Evolutionary conservation across 495 filamentous ascomycete species (phyloP).

Genomic region (Letharia lupina): DNA sequence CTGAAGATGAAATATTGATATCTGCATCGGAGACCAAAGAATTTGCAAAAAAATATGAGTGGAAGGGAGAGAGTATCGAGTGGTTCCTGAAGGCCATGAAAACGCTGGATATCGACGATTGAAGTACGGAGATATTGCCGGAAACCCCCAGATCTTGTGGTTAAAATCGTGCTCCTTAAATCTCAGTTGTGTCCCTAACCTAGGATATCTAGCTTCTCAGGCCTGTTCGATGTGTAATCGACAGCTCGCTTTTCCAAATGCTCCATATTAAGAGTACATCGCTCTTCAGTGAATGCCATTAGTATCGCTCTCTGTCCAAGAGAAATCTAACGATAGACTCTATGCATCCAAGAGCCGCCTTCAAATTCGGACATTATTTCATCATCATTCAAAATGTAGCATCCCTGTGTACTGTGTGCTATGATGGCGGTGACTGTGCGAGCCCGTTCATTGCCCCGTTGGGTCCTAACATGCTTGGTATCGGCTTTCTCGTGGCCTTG

Average conservation of each 20-base stretch:
- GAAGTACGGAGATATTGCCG: background rate
- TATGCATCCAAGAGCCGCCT: conserved; percentile 16
- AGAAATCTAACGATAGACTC: conserved; percentile 1
- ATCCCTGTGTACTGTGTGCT: conserved; percentile 10
- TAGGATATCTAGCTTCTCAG: conserved; percentile 6
- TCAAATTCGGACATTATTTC: conserved; percentile 11
- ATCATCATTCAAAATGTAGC: conserved; percentile 13
- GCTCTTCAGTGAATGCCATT: background rate
- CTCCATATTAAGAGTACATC: background rate
- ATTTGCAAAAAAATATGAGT: conserved; percentile 19
- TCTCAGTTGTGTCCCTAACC: background rate
- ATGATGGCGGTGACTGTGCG: conserved; percentile 37
- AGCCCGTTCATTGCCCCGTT: conserved; percentile 38
- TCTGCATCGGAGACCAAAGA: conserved; percentile 14
- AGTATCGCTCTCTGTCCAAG: background rate
- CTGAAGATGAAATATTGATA: background rate
- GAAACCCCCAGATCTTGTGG: background rate
- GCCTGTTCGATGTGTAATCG: background rate
- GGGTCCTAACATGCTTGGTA: conserved; percentile 55
- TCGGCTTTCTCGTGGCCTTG: conserved; percentile 54
- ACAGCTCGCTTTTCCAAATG: conserved; percentile 10
- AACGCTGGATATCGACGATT: background rate
- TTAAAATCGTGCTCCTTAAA: background rate
- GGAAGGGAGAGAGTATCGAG: conserved; percentile 25
- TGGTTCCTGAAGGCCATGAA: conserved; percentile 20